Base-by-base conservation (phyloP, 495 filamentous ascomycete genomes). In the Xylaria palmicola region DNA sequence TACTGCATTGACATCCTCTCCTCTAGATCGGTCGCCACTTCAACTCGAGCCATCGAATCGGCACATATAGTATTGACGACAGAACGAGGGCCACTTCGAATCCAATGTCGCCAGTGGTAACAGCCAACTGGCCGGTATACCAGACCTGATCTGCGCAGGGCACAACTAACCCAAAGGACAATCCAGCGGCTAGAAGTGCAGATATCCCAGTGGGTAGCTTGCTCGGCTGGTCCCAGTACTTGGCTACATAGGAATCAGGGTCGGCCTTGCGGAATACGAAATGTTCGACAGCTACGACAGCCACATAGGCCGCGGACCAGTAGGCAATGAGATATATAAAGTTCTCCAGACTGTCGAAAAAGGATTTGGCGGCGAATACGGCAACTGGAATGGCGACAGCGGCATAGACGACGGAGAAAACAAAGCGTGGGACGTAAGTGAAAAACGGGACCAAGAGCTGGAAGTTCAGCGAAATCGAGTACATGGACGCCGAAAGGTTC, bases 271-370 rank as follows among this genome's bases (percentile, higher is more conserved):
- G 67, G 56, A 83, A 83, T 12, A 80, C 67, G 44, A 82, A 70
- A 60, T 80, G 68, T 65, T 84, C 81, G 15, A 69, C 64, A 19
- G 77, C 58, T 4, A 80, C 62, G 24, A 83, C 73, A 0, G 74
- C 77, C 29, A 79, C 75, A 48, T 80, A 83, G 6, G 79, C 79
- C 2, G 78, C 80, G 0, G 79, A 72, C 80, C 81, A 84, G 64
- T 83, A 84, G 2, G 78, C 79, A 56, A 83, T 83, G n/a, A 83
- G 67, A 20, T 77, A 73, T 36, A 84, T 67, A 62, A 84, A 83
- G 43, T 81, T 82, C 45, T 75, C 73, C 44, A 84, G 58, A 7
- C 75, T 78, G 19, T 65, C 65, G 68, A 81, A 77, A 70, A 82
- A 84, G 20, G 71, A 64, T 36, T 72, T 73, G 0, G 81, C 79